Evolutionary conservation across 1,139 yeast genomes (phyloP).

Genomic region (Candida glucosophila): DNA sequence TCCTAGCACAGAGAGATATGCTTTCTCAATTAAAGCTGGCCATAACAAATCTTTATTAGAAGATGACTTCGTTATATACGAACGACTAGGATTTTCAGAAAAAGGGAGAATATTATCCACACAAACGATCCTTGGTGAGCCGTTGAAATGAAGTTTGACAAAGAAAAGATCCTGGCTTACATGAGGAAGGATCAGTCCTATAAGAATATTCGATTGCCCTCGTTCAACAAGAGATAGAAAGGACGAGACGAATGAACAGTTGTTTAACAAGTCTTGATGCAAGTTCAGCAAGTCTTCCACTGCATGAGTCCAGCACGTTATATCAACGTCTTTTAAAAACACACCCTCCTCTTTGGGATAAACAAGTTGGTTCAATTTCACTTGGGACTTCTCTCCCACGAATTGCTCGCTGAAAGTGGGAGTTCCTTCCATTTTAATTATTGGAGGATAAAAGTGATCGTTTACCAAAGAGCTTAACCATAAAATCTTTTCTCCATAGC

Average conservation of each 20-base stretch:
- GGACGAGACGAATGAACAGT: conserved; percentile 73
- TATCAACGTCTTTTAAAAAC: too few species aligned
- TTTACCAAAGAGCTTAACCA: conserved; percentile 39
- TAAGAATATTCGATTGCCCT: conserved; percentile 8
- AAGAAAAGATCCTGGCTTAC: conserved; percentile 22
- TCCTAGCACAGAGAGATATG: conserved; percentile 57
- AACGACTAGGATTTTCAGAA: conserved; percentile 10
- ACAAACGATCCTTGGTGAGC: conserved; percentile 42
- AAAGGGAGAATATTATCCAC: conserved; percentile 41
- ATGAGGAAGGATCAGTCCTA: conserved; percentile 20
- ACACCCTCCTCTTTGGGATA: too few species aligned
- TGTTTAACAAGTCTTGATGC: conserved; percentile 52
- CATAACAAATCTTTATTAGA: conserved; percentile 35
- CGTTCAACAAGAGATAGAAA: conserved; percentile 34
- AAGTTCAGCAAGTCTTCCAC: conserved; percentile 14
- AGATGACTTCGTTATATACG: conserved; percentile 30
- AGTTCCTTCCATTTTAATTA: too few species aligned
- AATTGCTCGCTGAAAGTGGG: too few species aligned
- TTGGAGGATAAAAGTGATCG: conserved; percentile 29
- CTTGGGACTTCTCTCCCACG: too few species aligned
- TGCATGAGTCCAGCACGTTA: conserved; percentile 13
- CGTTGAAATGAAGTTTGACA: conserved; percentile 43
- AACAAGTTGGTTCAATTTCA: too few species aligned
- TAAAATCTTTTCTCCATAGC: conserved; percentile 17
- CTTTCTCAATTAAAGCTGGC: conserved; percentile 76